phyloP scores from a whole-genome alignment of 495 filamentous ascomycete species.

The Sabuloglossum arenarium region DNA sequence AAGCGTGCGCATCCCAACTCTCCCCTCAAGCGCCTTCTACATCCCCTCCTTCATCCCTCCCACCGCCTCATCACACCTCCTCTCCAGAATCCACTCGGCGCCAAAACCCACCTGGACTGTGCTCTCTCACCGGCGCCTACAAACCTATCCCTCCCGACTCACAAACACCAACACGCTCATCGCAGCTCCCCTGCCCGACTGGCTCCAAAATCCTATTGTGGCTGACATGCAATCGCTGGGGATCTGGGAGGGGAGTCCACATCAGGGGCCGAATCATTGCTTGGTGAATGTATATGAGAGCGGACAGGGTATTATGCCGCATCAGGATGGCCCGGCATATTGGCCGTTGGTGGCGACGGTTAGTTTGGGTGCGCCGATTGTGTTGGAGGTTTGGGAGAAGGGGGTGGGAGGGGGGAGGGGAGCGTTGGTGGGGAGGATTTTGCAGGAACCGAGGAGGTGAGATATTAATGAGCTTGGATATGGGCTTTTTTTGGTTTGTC shows the following conservation, averaged over 20 bases:
- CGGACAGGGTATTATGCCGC: conserved; percentile 86
- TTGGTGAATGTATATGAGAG: conserved; percentile 81
- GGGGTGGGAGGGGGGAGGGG: conserved; percentile 22
- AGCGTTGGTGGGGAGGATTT: conserved; percentile 39
- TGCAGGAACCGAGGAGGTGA: conserved; percentile 63
- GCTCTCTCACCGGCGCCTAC: conserved; percentile 68
- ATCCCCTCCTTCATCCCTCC: neutral
- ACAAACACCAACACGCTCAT: conserved; percentile 53
- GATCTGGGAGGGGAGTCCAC: conserved; percentile 53
- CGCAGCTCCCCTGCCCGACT: conserved; percentile 49
- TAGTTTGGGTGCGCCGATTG: conserved; percentile 54
- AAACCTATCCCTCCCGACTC: conserved; percentile 73
- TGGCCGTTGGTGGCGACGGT: conserved; percentile 76
- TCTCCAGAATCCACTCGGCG: conserved; percentile 24
- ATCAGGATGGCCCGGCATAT: conserved; percentile 85
- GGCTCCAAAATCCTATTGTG: conserved; percentile 53
- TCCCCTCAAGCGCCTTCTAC: conserved; percentile 3
- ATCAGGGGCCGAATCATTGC: conserved; percentile 67
- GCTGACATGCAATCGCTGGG: conserved; percentile 36
- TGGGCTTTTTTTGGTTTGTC: neutral
- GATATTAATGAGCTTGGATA: neutral
- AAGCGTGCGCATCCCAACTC: conserved; percentile 14
- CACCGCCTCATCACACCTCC: neutral
- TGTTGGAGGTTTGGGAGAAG: conserved; percentile 59
- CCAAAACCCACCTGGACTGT: conserved; percentile 69